Evolutionary conservation across 2,329 filamentous ascomycete species (phyloP), one percentile per base, ranked within the genome.

Genomic region (Clonostachys byssicola): DNA sequence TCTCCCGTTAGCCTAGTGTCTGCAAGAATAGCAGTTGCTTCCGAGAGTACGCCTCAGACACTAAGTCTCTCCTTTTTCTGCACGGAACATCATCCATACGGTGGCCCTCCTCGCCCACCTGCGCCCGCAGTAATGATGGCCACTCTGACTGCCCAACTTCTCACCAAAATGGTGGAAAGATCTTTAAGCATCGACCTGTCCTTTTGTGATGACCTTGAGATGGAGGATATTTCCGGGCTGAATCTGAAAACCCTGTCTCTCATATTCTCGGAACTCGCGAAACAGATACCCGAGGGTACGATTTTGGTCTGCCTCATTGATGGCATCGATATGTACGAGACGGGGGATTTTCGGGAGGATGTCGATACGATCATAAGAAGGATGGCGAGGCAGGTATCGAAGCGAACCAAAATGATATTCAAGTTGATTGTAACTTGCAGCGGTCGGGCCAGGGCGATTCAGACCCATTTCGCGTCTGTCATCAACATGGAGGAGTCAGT

Each of bases 1-100:
- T 50, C 47, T 1, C 49, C 49, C 3, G 18, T 47, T 3, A 48
- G 50, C 30, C 33, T 52, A 3, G 44, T 50, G n/a, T 20, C 40
- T 10, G 47, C 50, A 6, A 43, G 46, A 34, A 9, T 50, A 12
- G 16, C 36, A 6, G 20, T 17, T n/a, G 13, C 13, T 16, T 23
- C 20, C 7, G 17, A 7, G 16, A 13, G n/a, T 8, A n/a, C 40
- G 40, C n/a, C 13, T 7, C 20, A 14, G 13, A 6, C n/a, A 12
- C 20, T 42, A 17, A 3, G 16, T 8, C 40, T 42, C 7, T 18
- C n/a, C 3, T 42, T 17, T 20, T 20, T 42, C 20, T 42, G 40
- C 40, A 20, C 17, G 13, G n/a, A 17, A 17, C 40, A 42, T 42
- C 40, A 8, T 14, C 7, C 18, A 14, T 42, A 17, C 16, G 14